Evolutionary conservation across 2,329 filamentous ascomycete genomes (phyloP), one percentile per base, ranked within the genome.

Genomic region (Microthyrium microscopicum): DNA sequence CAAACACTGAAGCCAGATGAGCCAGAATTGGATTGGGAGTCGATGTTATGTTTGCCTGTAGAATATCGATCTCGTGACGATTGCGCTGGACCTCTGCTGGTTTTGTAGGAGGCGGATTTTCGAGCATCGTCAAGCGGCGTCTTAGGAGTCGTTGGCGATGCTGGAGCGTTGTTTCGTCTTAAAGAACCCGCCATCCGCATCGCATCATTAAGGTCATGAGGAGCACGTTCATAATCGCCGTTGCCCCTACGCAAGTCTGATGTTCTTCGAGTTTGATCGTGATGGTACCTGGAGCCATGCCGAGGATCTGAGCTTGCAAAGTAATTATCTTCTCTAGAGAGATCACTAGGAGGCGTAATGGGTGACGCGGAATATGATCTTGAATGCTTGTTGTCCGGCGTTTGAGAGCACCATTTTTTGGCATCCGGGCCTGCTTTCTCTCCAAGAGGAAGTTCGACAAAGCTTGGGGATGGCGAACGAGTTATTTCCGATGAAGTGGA

Each of bases 381-480:
- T 11, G 31, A 33, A 25, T 33, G 33, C 15, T 37, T 43, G 32
- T 43, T 46, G 16, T 51, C 47, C 29, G 51, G 48, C 11, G 51
- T 53, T 17, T 53, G 50, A 31, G 47, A 48, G 33, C 51, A 52
- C 56, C 61, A 66, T 37, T 53, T 52, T 38, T 57, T 61, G 4
- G 63, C 61, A 11, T 52, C 51, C n/a, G 56, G 48, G 33, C 51
- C 56, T 19, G 61, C 60, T 42, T 58, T 61, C 49, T 73, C 72
- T 17, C 72, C 71, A 42, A 76, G 70, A 6, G 72, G 72, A 24
- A 75, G 57, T 36, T 74, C 66, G 37, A 73, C 57, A 40, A 70
- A 64, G 37, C 57, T 61, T 4, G 65, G 58, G 39, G 58, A 65
- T 18, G 61, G 57, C 22, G 55, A 59, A 26, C 52, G 46, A 38